Evolutionary conservation across 768 basidiomycete genomes (phyloP), one percentile per base, ranked within the genome.

Genomic region (Fistulinella prunicolor): DNA sequence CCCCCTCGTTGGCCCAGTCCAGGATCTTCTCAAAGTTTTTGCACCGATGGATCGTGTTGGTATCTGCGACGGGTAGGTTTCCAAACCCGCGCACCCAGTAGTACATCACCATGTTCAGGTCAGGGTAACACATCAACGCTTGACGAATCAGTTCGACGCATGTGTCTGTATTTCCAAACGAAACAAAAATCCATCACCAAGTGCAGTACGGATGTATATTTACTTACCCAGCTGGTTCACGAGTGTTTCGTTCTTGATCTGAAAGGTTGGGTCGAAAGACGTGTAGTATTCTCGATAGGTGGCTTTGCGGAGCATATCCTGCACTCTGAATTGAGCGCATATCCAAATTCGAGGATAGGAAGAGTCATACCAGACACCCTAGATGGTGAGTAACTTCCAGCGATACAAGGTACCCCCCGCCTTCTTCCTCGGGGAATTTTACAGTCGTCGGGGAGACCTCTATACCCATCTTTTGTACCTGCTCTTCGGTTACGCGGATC

Each of bases 1-100:
- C 32, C 32, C n/a, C 22, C 43, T 21, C 3, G 16, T 21, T 39
- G 81, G 80, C 37, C 93, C 94, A 69, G 80, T 94, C 17, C 83
- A 87, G 4, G 91, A 96, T 93, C 60, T 73, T 94, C 3, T 81
- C 83, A 3, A 82, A 87, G 57, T 86, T 90, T 58, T 87, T 90
- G 84, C 32, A 47, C 57, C 17, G 55, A 57, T 40, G 57, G 42
- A 56, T 32, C n/a, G 26, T 19, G 4, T 29, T 37, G 20, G 30
- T 30, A 34, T 46, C 38, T 6, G 38, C 4, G 22, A 39, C 14
- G 3, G 46, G 46, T 1, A 17, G 3, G 0, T 17, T n/a, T n/a
- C n/a, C 22, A 16, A 9, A 20, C 13, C 29, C 50, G 20, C 29
- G 14, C 16, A 54, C 32, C 53, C 53, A 54, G 41, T 51, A 30